Percentiles rank a stretch among this genome's conserved stretches.
These are phyloP conservation scores for Fagus sylvatica DNA, from an alignment of 306 rosid species.

Conservation along the genomic window DNA sequence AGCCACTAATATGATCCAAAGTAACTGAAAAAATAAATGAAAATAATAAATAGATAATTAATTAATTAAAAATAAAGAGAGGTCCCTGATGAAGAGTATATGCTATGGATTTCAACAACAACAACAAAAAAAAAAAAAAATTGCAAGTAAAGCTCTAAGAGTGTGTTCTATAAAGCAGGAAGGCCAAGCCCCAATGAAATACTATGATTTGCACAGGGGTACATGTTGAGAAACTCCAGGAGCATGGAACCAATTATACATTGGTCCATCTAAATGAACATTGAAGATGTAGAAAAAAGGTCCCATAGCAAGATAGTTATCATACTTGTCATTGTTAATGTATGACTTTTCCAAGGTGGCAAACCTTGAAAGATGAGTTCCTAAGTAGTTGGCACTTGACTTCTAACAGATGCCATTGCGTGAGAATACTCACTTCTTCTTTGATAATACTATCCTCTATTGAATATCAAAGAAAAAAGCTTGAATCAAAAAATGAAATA, in stretches of 20 bases:
- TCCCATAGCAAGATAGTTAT: neutral
- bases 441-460: neutral
- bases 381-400: neutral
- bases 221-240: too few species aligned
- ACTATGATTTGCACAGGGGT: too few species aligned
- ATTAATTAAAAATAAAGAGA: neutral
- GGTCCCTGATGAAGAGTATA: slow-evolving; percentile 2
- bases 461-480: neutral
- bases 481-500: slow-evolving; percentile 11
- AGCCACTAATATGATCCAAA: slow-evolving; percentile 95
- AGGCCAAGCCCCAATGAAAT: too few species aligned
- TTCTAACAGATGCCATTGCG: neutral
- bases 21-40: slow-evolving; percentile 51
- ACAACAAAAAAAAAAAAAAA: neutral
- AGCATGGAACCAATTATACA: too few species aligned
- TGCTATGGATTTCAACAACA: neutral
- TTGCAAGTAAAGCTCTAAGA: neutral
- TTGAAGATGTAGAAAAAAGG: neutral
- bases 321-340: too few species aligned
- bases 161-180: neutral
- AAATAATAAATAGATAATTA: neutral
- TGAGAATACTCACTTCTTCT: neutral
- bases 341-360: too few species aligned
- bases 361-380: neutral
- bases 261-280: neutral